Conservation (phyloP, 2,329 filamentous ascomycete species). For the Aspergillus sp. region DNA sequence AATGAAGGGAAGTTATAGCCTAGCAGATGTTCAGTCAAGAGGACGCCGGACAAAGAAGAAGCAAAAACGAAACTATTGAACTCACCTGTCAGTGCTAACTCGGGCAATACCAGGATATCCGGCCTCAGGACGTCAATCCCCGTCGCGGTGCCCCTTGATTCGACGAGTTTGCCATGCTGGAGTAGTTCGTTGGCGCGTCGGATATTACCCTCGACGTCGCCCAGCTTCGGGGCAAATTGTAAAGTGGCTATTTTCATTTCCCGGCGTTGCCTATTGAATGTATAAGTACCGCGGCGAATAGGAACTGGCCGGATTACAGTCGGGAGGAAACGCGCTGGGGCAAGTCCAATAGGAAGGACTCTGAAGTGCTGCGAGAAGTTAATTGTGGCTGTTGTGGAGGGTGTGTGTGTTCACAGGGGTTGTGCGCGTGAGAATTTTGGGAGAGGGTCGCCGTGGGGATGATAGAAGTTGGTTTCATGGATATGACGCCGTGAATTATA, state of each 20-base stretch:
- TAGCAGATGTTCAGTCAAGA: conserved; percentile 15
- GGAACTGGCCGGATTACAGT: neutral
- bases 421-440: neutral
- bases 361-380: neutral
- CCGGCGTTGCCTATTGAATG: conserved; percentile 6
- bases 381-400: neutral
- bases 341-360: neutral
- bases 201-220: conserved; percentile 48
- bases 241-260: conserved; percentile 50
- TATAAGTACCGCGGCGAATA: neutral
- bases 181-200: conserved; percentile 43
- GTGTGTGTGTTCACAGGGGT: too few species aligned
- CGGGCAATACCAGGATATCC: conserved; percentile 61
- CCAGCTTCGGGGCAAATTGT: conserved; percentile 45
- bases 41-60: neutral
- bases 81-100: conserved; percentile 61
- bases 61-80: neutral
- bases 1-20: conserved; percentile 65
- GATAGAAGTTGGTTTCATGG: neutral
- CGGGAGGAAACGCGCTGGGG: neutral
- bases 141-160: conserved; percentile 4
- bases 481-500: neutral
- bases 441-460: neutral
- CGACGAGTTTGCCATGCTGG: conserved; percentile 29
- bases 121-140: conserved; percentile 34